Conservation (phyloP, 2,329 filamentous ascomycete species). For the Coniochaeta sp. region DNA sequence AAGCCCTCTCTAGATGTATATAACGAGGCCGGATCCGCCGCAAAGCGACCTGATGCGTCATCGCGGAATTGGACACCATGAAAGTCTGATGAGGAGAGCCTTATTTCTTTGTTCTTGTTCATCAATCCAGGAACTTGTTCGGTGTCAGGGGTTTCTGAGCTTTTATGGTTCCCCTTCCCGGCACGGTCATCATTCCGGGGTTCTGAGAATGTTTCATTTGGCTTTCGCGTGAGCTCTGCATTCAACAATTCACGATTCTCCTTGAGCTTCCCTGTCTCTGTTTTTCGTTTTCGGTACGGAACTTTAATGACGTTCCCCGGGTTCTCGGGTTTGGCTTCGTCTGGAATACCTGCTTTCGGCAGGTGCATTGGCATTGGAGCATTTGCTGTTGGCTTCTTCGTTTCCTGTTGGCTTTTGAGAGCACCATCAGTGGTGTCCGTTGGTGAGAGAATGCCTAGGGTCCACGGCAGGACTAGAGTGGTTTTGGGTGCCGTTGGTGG, state of each 20-base stretch:
- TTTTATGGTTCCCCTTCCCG: not conserved
- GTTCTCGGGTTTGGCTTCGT: not conserved
- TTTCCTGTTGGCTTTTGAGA: not conserved
- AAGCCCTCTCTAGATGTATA: not conserved
- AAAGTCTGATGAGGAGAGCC: not conserved
- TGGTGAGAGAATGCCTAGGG: not conserved
- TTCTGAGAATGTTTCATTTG: not conserved
- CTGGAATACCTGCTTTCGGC: not conserved
- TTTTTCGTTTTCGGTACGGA: not conserved
- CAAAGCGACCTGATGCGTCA: not conserved
- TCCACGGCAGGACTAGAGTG: not conserved
- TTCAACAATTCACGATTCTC: not conserved
- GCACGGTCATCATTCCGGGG: not conserved
- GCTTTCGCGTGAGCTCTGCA: not conserved
- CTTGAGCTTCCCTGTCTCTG: not conserved
- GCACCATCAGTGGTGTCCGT: not conserved
- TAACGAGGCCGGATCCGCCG: not conserved
- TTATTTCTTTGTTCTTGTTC: not conserved
- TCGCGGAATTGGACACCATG: not conserved
- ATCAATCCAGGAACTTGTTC: not conserved
- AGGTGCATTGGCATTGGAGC: not conserved
- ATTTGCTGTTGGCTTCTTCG: not conserved
- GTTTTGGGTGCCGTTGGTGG: not conserved
- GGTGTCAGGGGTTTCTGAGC: not conserved
- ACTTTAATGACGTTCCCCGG: not conserved